phyloP scores from a whole-genome alignment of 179 eudicot genomes.

The Spergularia azorica region DNA sequence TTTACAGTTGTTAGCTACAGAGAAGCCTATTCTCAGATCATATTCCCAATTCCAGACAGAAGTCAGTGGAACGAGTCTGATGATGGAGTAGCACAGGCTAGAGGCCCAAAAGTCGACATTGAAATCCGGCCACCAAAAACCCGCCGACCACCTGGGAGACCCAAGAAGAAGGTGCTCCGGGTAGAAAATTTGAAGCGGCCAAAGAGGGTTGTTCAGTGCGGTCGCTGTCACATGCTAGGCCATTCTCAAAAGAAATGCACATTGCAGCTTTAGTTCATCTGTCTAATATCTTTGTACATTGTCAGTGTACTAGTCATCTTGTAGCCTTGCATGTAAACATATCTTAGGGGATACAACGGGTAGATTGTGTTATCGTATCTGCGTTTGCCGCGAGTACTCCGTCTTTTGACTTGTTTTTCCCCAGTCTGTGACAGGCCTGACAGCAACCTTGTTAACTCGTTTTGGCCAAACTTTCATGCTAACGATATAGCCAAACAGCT shows the following conservation, averaged over 20 bases:
- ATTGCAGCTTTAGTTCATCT: constrained; percentile 41
- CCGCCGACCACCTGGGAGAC: constrained; percentile 95
- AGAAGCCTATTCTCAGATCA: constrained; percentile 70
- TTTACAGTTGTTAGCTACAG: constrained; percentile 73
- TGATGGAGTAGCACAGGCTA: constrained; percentile 54
- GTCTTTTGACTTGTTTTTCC: too few species aligned
- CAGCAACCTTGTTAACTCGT: too few species aligned
- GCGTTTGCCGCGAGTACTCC: too few species aligned
- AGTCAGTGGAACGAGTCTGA: constrained; percentile 58
- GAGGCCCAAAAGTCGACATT: constrained; percentile 52
- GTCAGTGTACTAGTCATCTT: constrained; percentile 4
- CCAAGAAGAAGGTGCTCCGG: constrained; percentile 90
- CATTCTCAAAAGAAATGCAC: constrained; percentile 98
- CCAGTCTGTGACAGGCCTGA: too few species aligned
- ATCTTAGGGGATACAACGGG: background rate
- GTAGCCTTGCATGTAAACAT: background rate
- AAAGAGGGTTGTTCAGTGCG: constrained; percentile 90
- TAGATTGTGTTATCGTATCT: too few species aligned
- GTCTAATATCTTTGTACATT: constrained; percentile 9
- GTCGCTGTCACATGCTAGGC: constrained; percentile 93
- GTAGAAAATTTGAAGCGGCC: constrained; percentile 91
- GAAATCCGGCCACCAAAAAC: constrained; percentile 81
- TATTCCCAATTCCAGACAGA: constrained; percentile 76
- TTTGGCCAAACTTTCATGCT: too few species aligned
- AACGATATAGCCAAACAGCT: too few species aligned